These are phyloP conservation scores for Musa schizocarpa DNA, from an alignment of 176 grass and related monocot species.

Conservation along the genomic window DNA sequence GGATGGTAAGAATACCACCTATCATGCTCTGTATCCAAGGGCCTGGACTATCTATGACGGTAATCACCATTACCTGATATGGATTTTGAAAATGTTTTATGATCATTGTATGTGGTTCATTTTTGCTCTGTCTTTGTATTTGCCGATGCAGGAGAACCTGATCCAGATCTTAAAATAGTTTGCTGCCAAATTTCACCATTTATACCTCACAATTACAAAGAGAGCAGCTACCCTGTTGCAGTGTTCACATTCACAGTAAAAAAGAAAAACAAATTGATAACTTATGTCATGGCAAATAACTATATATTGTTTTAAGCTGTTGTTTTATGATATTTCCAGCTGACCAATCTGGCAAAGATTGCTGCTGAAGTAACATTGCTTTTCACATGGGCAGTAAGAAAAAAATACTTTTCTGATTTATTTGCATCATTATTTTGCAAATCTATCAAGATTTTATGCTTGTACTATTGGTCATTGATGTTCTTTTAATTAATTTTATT, in stretches of 20 bases:
- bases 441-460: not conserved
- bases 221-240: constrained; percentile 89
- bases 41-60: constrained; percentile 91
- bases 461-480: not conserved
- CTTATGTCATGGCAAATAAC: not conserved
- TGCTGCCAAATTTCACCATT: constrained; percentile 92
- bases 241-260: constrained; percentile 92
- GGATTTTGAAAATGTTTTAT: constrained; percentile 9
- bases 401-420: not conserved
- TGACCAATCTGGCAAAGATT: constrained; percentile 60
- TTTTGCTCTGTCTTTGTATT: constrained; percentile 12
- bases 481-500: too few species aligned
- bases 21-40: constrained; percentile 93
- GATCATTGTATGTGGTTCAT: not conserved
- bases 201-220: constrained; percentile 93
- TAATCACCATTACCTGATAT: constrained; percentile 19
- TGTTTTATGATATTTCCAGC: constrained; percentile 35
- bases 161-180: constrained; percentile 80
- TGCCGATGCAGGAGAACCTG: constrained; percentile 66
- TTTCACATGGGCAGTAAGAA: constrained; percentile 97
- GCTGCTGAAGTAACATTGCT: constrained; percentile 74
- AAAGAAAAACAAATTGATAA: not conserved
- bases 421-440: not conserved
- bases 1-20: constrained; percentile 48
- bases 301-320: constrained; percentile 2